Evolutionary conservation across 75 land plant genomes (phyloP).

Genomic region (Selaginella moellendorffii): DNA sequence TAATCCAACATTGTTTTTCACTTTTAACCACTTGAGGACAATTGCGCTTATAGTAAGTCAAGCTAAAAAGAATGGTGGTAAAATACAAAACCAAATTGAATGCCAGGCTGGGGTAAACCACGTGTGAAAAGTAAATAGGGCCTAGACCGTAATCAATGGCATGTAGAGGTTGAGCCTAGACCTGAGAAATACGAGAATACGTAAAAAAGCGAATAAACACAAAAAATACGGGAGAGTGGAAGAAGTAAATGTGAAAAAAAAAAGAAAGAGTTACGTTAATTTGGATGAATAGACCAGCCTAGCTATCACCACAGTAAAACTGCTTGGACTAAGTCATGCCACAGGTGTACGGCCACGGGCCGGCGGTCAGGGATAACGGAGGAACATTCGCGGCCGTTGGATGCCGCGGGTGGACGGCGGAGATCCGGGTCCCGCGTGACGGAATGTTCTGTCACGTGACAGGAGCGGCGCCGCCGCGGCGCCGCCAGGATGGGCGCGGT

Average conservation of each 20-base stretch:
- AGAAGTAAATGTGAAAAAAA: no score
- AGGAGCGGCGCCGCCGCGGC: background rate
- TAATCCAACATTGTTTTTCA: background rate
- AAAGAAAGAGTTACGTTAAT: background rate
- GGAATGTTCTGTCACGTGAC: background rate
- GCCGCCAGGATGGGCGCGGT: background rate
- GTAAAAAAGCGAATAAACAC: no score
- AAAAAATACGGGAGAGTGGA: no score
- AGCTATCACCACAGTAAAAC: background rate
- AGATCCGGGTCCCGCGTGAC: background rate
- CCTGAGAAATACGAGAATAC: background rate
- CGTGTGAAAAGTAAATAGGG: background rate
- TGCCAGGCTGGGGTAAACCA: background rate
- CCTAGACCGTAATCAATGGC: no score
- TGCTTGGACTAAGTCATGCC: no score
- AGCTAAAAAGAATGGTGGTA: no score
- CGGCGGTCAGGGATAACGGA: no score
- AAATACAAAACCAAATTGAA: background rate
- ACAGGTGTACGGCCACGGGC: no score
- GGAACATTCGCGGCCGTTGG: no score
- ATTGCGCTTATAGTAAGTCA: no score
- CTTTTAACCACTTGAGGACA: background rate
- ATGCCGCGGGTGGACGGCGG: background rate
- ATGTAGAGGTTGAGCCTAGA: no score
- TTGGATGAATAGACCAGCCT: background rate